phyloP scores from a whole-genome alignment of 2,329 filamentous ascomycete genomes.

The Metarhizium album region DNA sequence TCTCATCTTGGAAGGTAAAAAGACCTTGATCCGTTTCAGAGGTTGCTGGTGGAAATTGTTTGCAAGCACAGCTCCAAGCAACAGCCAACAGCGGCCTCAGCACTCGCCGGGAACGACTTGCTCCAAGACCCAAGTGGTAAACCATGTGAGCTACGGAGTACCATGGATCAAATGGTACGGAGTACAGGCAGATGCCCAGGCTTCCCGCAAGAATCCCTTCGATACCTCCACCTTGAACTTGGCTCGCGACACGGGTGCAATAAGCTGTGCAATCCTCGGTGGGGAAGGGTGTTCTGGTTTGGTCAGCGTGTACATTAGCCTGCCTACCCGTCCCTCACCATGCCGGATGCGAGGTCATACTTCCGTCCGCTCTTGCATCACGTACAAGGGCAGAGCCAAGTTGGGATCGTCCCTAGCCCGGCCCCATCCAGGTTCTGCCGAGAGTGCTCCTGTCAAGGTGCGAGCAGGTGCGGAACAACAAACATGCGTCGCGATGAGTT shows the following conservation, averaged over 20 bases:
- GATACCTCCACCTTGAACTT: conserved; percentile 2
- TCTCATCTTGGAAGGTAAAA: conserved; percentile 4
- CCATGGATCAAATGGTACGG: no score
- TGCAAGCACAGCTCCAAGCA: conserved; percentile 4
- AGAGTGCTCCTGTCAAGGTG: conserved; percentile 2
- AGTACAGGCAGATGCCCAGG: conserved; percentile 4
- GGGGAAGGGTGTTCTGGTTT: conserved; percentile 12
- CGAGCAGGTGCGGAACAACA: background rate
- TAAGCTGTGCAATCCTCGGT: conserved; percentile 17
- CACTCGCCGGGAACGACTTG: background rate
- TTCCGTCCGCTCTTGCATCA: conserved; percentile 12
- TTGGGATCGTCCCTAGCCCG: background rate
- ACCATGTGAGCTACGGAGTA: conserved; percentile 2
- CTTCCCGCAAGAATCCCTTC: background rate
- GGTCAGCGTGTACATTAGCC: conserved; percentile 21
- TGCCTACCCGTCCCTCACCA: conserved; percentile 21
- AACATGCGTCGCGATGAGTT: background rate
- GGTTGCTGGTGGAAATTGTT: conserved; percentile 4
- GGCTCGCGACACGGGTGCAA: conserved; percentile 3
- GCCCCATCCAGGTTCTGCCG: background rate
- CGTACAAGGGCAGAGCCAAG: conserved; percentile 1
- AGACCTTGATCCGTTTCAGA: conserved; percentile 17
- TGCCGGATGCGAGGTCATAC: conserved; percentile 13
- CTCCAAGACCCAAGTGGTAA: background rate
- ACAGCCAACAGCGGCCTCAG: background rate